phyloP scores from a whole-genome alignment of 2,329 filamentous ascomycete genomes.

The Harringtonia lauricola region DNA sequence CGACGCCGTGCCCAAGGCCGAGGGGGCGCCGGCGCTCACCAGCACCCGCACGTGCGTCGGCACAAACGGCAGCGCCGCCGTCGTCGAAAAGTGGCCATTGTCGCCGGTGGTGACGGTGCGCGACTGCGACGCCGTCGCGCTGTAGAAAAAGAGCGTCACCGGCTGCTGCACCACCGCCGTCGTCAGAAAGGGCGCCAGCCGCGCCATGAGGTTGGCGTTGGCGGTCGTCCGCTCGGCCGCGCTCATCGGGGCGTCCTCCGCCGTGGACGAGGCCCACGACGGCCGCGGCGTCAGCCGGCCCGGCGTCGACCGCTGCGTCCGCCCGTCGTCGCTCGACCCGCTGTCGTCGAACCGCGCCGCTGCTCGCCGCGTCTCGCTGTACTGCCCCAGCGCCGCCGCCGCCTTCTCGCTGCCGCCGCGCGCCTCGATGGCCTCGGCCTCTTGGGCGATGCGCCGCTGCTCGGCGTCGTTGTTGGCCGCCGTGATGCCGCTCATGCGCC shows the following conservation, averaged over 20 bases:
- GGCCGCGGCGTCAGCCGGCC: conserved; percentile 23
- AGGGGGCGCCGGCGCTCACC: conserved; percentile 28
- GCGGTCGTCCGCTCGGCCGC: conserved; percentile 67
- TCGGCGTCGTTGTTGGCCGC: conserved; percentile 34
- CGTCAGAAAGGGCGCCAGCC: conserved; percentile 81
- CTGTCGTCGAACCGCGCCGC: conserved; percentile 19
- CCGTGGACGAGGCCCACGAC: conserved; percentile 11
- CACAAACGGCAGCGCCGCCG: conserved; percentile 76
- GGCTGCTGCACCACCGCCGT: conserved; percentile 66
- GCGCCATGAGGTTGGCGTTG: conserved; percentile 78
- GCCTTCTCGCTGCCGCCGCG: conserved; percentile 62
- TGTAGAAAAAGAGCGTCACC: conserved; percentile 93
- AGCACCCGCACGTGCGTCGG: conserved; percentile 83
- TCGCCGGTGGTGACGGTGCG: conserved; percentile 78
- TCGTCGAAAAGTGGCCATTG: conserved; percentile 74
- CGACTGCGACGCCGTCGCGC: conserved; percentile 70
- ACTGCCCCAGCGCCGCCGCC: conserved; percentile 58
- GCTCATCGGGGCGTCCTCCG: conserved; percentile 36
- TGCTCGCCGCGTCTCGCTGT: conserved; percentile 51
- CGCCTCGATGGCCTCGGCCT: conserved; percentile 67
- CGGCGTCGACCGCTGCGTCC: conserved; percentile 3
- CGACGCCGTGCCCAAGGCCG: background rate
- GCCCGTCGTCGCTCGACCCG: conserved; percentile 24
- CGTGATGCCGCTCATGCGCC: conserved; percentile 79
- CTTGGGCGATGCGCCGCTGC: conserved; percentile 56